These are phyloP conservation scores for Mycotypha africana DNA, from an alignment of 371 early-diverging fungal species.

Conservation along the genomic window DNA sequence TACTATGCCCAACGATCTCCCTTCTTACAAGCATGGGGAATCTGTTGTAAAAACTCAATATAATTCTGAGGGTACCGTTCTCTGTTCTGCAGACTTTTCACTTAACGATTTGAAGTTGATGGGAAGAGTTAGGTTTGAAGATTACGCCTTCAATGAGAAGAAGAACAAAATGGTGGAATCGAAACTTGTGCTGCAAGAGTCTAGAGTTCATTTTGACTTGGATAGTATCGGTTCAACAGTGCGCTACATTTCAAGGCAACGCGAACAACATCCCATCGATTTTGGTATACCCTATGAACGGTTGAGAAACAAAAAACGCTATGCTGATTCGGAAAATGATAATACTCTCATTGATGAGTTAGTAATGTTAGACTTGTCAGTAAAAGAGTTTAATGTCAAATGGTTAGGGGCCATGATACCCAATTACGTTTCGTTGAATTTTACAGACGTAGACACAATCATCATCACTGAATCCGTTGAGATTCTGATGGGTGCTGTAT, in stretches of 20 bases:
- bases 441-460: slow-evolving; percentile 45
- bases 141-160: slow-evolving; percentile 51
- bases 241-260: slow-evolving; percentile 45
- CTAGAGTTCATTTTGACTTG: slow-evolving; percentile 52
- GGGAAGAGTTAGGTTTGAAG: slow-evolving; percentile 56
- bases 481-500: slow-evolving; percentile 67
- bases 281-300: slow-evolving; percentile 62
- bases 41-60: slow-evolving; percentile 52
- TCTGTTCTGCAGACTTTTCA: slow-evolving; percentile 66
- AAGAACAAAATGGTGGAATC: slow-evolving; percentile 47
- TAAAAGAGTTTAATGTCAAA: slow-evolving; percentile 49
- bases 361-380: slow-evolving; percentile 57
- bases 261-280: slow-evolving; percentile 24
- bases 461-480: slow-evolving; percentile 71
- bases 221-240: slow-evolving; percentile 47
- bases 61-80: slow-evolving; percentile 55
- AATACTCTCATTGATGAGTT: slow-evolving; percentile 46
- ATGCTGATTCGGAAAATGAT: slow-evolving; percentile 9
- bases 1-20: slow-evolving; percentile 64
- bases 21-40: slow-evolving; percentile 48
- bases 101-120: slow-evolving; percentile 50
- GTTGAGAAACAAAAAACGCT: slow-evolving; percentile 24
- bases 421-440: slow-evolving; percentile 44
- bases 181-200: slow-evolving; percentile 50
- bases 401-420: slow-evolving; percentile 48